Evolutionary conservation across 768 basidiomycete species (phyloP).

Genomic region (Porpolomopsis calyptriformis): DNA sequence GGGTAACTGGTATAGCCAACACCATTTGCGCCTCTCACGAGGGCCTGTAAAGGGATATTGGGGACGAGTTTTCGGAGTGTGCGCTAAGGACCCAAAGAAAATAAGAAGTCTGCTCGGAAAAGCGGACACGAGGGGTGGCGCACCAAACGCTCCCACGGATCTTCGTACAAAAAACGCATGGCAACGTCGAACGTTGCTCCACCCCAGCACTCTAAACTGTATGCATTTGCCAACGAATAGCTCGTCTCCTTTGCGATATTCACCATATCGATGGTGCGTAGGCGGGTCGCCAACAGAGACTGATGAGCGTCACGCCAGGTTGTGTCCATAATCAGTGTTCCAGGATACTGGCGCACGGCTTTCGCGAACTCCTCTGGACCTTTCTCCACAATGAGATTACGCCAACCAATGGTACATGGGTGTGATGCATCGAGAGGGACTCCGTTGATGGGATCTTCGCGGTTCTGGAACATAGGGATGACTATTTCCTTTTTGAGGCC

Average conservation of each 20-base stretch:
- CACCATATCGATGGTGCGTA: conserved; percentile 93
- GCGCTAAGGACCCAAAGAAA: conserved; percentile 45
- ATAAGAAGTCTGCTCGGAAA: conserved; percentile 6
- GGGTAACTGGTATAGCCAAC: conserved; percentile 99
- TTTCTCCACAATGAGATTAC: conserved; percentile 96
- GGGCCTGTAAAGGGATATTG: conserved; percentile 96
- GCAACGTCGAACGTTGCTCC: conserved; percentile 98
- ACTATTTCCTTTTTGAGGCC: conserved; percentile 84
- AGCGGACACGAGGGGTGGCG: conserved; percentile 15
- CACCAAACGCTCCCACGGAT: conserved; percentile 97
- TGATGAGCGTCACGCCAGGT: conserved; percentile 99
- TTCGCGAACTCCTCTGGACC: conserved; percentile 98
- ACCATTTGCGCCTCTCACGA: conserved; percentile 97
- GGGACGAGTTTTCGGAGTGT: conserved; percentile 91
- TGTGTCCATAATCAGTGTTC: conserved; percentile 94
- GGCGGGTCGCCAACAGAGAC: conserved; percentile 89
- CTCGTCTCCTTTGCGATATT: conserved; percentile 98
- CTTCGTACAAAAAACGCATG: conserved; percentile 99
- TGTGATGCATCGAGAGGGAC: conserved; percentile 65
- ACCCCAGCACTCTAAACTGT: conserved; percentile 98
- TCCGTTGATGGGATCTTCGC: conserved; percentile 59
- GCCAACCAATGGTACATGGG: conserved; percentile 88
- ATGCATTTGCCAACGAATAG: conserved; percentile 89
- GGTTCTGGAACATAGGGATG: conserved; percentile 70
- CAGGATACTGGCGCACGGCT: conserved; percentile 93